Percentiles rank a stretch among this genome's conserved stretches.
Conservation (phyloP, 768 basidiomycete genomes). For the Collybia nuda region DNA sequence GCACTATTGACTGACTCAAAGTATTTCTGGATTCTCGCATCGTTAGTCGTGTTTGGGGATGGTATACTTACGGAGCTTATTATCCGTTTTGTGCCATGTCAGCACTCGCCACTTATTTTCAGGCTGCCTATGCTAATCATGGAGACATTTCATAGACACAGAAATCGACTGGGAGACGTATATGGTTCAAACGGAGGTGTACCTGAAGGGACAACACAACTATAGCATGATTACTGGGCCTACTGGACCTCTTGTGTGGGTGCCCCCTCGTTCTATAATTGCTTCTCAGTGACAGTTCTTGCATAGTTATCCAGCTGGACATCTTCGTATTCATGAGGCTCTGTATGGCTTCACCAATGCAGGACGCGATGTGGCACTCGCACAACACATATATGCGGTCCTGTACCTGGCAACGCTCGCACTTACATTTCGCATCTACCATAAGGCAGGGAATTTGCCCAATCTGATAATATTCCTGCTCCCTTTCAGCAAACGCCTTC, state of each 20-base stretch:
- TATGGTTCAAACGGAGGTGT: constrained; percentile 82
- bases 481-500: constrained; percentile 87
- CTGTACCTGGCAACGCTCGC: constrained; percentile 71
- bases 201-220: constrained; percentile 78
- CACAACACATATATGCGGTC: constrained; percentile 76
- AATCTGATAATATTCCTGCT: constrained; percentile 76
- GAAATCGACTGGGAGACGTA: constrained; percentile 99
- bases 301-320: constrained; percentile 92
- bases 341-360: constrained; percentile 63
- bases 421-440: constrained; percentile 70
- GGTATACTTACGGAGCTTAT: constrained; percentile 76
- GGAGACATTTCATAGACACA: constrained; percentile 62
- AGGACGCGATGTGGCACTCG: constrained; percentile 58
- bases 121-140: constrained; percentile 3
- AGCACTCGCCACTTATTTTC: constrained; percentile 24
- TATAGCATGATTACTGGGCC: constrained; percentile 85
- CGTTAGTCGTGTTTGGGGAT: constrained; percentile 72
- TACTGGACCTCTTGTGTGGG: constrained; percentile 91
- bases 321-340: constrained; percentile 77
- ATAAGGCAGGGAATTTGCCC: constrained; percentile 54
- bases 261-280: constrained; percentile 1
- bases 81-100: constrained; percentile 81
- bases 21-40: constrained; percentile 69
- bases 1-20: constrained; percentile 49
- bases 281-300: constrained; percentile 1